Evolutionary conservation across 2,329 filamentous ascomycete genomes (phyloP).

Genomic region (Blumeriella jaapii): DNA sequence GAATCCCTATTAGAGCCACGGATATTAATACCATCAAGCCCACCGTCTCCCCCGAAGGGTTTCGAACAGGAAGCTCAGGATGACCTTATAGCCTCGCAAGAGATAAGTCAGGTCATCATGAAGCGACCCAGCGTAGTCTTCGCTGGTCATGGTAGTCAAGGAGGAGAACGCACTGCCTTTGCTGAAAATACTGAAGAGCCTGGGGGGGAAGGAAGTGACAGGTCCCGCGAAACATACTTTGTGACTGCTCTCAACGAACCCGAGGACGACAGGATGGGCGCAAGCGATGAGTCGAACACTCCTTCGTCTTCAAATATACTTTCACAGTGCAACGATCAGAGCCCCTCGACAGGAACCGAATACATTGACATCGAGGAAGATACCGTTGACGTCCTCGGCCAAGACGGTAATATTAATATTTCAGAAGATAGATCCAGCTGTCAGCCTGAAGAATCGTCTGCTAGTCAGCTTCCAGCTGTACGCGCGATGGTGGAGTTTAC

Average conservation of each 20-base stretch:
- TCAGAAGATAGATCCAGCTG: neutral
- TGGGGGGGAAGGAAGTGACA: neutral
- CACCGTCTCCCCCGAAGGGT: neutral
- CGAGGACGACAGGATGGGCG: neutral
- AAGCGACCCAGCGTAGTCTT: neutral
- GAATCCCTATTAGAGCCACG: too few species aligned
- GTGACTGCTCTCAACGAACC: neutral
- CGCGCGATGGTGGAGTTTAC: neutral
- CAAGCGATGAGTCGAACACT: neutral
- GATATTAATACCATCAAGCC: neutral
- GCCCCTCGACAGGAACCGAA: too few species aligned
- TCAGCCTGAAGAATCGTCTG: neutral
- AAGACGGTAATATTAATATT: too few species aligned
- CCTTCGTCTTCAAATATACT: too few species aligned
- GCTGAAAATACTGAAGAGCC: neutral
- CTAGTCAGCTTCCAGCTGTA: neutral
- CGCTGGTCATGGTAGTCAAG: neutral
- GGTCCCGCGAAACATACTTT: neutral
- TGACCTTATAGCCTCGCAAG: conserved; percentile 1
- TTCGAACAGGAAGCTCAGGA: neutral
- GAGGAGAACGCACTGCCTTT: neutral
- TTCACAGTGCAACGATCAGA: too few species aligned
- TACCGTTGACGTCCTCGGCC: too few species aligned
- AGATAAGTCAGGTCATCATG: conserved; percentile 3
- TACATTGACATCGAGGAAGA: too few species aligned